Percentiles rank a stretch among this genome's conserved stretches.
These are phyloP conservation scores for Tympanopsis confertula DNA, from an alignment of 2,329 filamentous ascomycete species.

Conservation along the genomic window DNA sequence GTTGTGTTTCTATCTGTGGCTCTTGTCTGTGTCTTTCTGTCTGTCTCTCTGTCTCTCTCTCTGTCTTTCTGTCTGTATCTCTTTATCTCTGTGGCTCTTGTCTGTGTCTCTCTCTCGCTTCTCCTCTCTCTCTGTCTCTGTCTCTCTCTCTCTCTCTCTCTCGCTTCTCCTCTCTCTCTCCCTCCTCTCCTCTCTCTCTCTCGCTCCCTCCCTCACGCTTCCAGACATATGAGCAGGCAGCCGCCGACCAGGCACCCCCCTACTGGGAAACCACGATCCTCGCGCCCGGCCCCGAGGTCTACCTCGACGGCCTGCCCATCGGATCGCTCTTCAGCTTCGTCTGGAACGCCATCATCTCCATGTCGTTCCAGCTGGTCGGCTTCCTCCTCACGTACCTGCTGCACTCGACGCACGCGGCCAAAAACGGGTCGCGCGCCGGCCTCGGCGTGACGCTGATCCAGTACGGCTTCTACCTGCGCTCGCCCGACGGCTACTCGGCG, in stretches of 20 bases:
- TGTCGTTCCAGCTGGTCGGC: conserved; percentile 92
- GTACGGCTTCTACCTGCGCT: conserved; percentile 93
- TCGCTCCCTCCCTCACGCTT: conserved; percentile 3
- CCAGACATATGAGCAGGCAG: conserved; percentile 95
- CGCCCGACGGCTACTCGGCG: conserved; percentile 49
- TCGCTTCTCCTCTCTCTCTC: too few species aligned
- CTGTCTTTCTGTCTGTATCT: not conserved
- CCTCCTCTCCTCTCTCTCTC: too few species aligned
- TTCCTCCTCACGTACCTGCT: conserved; percentile 96
- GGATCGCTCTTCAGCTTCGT: conserved; percentile 77
- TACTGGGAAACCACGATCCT: conserved; percentile 99
- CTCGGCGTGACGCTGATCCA: conserved; percentile 92
- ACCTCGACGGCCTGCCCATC: conserved; percentile 89
- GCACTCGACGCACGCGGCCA: conserved; percentile 94
- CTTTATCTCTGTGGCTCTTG: conserved; percentile 1
- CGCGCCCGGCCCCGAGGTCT: conserved; percentile 91
- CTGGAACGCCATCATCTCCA: conserved; percentile 93
- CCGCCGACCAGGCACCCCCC: conserved; percentile 85
- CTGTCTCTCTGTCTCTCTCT: not conserved
- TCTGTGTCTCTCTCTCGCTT: too few species aligned
- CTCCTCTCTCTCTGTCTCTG: too few species aligned
- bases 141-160: too few species aligned
- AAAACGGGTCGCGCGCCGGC: conserved; percentile 89
- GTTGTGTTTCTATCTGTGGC: too few species aligned
- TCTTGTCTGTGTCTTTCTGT: conserved; percentile 15